Conservation (phyloP, 2,329 filamentous ascomycete species). For the Verticillium nonalfalfae region DNA sequence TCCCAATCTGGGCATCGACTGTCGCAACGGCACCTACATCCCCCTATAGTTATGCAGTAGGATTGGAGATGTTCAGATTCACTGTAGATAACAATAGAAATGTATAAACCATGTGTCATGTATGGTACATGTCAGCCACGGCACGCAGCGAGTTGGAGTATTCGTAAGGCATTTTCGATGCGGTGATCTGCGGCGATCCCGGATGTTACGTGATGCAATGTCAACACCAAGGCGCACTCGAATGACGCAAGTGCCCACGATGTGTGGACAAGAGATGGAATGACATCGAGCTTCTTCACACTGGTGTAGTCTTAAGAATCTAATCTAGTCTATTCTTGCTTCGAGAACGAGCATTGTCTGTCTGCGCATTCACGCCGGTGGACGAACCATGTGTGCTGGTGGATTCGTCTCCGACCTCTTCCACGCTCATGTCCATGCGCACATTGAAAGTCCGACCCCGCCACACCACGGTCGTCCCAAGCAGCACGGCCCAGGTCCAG, state of each 20-base stretch:
- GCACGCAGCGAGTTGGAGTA: no score
- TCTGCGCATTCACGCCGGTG: neutral
- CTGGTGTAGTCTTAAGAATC: neutral
- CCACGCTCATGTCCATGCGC: conserved; percentile 75
- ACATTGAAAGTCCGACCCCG: conserved; percentile 75
- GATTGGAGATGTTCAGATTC: neutral
- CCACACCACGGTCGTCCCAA: conserved; percentile 86
- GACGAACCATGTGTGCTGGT: neutral
- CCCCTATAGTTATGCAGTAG: neutral
- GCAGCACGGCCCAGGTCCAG: conserved; percentile 83
- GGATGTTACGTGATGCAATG: no score
- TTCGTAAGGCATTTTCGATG: no score
- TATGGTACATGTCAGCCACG: no score
- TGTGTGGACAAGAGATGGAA: no score
- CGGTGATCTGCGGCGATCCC: no score
- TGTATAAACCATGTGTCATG: no score
- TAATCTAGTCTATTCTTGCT: neutral
- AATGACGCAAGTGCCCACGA: no score
- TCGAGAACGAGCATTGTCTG: neutral
- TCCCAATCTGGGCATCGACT: conserved; percentile 24
- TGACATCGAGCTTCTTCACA: no score
- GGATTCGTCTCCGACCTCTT: conserved; percentile 25
- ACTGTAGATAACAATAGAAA: neutral
- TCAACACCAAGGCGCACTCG: no score
- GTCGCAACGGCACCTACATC: conserved; percentile 21